These are phyloP conservation scores for Blastobotrys elegans DNA, from an alignment of 1,139 yeast genomes.

Conservation along the genomic window DNA sequence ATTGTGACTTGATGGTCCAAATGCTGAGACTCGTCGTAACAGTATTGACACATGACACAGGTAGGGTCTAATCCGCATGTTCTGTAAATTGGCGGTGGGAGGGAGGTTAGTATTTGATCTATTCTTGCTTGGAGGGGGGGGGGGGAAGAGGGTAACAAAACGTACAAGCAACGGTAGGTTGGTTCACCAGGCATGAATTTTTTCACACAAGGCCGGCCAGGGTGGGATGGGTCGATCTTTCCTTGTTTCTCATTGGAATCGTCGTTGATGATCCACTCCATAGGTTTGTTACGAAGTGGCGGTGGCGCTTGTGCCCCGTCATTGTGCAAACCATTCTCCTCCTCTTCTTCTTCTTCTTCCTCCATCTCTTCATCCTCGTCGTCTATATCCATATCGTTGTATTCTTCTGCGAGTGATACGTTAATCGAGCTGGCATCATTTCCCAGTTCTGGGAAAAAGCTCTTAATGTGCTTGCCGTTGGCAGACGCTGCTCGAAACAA, in stretches of 20 bases:
- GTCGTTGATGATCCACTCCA: conserved; percentile 24
- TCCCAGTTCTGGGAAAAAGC: conserved; percentile 46
- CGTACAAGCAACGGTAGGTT: conserved; percentile 61
- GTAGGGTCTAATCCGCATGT: conserved; percentile 86
- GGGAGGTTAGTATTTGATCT: neutral
- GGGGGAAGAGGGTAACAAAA: conserved; percentile 4
- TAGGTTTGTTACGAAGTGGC: conserved; percentile 4
- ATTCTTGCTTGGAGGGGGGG: neutral
- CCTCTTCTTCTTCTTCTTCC: neutral
- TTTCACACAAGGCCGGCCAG: conserved; percentile 70
- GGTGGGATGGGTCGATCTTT: conserved; percentile 42
- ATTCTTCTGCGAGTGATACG: neutral
- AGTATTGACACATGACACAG: conserved; percentile 76
- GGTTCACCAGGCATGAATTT: conserved; percentile 83
- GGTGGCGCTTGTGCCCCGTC: too few species aligned
- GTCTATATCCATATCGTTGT: conserved; percentile 15
- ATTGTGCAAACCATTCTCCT: too few species aligned
- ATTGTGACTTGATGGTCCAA: conserved; percentile 71
- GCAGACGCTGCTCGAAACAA: conserved; percentile 49
- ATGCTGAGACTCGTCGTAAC: conserved; percentile 70
- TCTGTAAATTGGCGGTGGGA: conserved; percentile 22
- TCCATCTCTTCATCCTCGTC: conserved; percentile 9
- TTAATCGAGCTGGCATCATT: conserved; percentile 8
- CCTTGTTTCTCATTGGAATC: conserved; percentile 18
- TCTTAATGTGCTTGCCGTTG: conserved; percentile 45